Percentiles rank a stretch among this genome's conserved stretches.
Conservation (phyloP, 305 asterid species). For the Fraxinus floribunda region DNA sequence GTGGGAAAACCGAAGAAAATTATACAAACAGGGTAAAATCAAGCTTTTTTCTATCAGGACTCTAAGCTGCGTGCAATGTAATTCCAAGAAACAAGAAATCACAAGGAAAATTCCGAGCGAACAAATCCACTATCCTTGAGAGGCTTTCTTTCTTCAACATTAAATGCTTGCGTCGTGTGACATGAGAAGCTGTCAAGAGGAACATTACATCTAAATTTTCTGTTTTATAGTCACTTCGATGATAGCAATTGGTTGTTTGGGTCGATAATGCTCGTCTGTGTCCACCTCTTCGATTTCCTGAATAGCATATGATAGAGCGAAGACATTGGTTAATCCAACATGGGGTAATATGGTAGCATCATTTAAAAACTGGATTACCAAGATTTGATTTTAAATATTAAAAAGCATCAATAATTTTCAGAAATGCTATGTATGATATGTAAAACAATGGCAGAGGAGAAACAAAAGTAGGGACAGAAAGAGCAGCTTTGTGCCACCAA, state of each 20-base stretch:
- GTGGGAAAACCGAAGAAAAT: conserved; percentile 20
- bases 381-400: background rate
- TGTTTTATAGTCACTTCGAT: conserved; percentile 57
- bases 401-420: background rate
- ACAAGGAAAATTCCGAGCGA: conserved; percentile 26
- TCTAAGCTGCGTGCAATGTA: conserved; percentile 1
- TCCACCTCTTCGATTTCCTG: conserved; percentile 95
- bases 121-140: conserved; percentile 22
- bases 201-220: conserved; percentile 26
- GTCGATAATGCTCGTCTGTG: conserved; percentile 88
- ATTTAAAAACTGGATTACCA: background rate
- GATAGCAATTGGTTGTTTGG: conserved; percentile 74
- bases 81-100: conserved; percentile 22
- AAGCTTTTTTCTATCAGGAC: conserved; percentile 16
- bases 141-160: background rate
- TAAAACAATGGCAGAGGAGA: background rate
- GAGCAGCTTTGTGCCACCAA: background rate
- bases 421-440: background rate
- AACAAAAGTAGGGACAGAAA: background rate
- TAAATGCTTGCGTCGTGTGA: conserved; percentile 21
- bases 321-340: background rate
- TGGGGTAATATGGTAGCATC: background rate
- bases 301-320: conserved; percentile 16
- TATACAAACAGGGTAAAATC: conserved; percentile 36
- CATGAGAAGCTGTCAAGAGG: conserved; percentile 7